Percentiles rank a stretch among this genome's conserved stretches.
phyloP scores from a whole-genome alignment of 2,329 filamentous ascomycete species.

The Hirsutella rhossiliensis region DNA sequence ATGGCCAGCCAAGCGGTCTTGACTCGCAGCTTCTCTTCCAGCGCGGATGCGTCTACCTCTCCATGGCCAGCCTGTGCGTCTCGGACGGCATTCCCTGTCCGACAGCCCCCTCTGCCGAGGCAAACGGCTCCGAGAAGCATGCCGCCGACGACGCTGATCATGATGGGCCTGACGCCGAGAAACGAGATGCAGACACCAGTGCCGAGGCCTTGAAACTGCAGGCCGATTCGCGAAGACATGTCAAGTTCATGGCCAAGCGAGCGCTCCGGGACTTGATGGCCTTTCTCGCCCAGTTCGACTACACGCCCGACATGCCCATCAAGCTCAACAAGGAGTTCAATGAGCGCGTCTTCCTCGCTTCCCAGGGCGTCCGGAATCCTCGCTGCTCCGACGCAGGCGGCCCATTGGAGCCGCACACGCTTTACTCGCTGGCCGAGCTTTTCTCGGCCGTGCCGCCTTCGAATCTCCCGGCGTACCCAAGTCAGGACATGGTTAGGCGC shows the following conservation, averaged over 20 bases:
- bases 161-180: constrained; percentile 4
- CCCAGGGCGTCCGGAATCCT: constrained; percentile 31
- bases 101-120: neutral
- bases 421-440: constrained; percentile 44
- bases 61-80: constrained; percentile 56
- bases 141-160: neutral
- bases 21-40: constrained; percentile 68
- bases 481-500: constrained; percentile 21
- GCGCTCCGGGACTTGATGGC: constrained; percentile 63
- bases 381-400: constrained; percentile 19
- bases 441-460: constrained; percentile 57
- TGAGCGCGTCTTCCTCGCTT: constrained; percentile 44
- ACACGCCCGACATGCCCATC: constrained; percentile 57
- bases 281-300: constrained; percentile 65
- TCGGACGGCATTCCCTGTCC: constrained; percentile 33
- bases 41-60: constrained; percentile 59
- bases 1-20: constrained; percentile 57
- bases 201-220: constrained; percentile 8
- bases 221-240: constrained; percentile 41
- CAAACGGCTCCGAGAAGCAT: neutral
- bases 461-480: constrained; percentile 56
- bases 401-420: constrained; percentile 20
- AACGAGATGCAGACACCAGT: constrained; percentile 1
- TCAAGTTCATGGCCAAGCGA: constrained; percentile 63
- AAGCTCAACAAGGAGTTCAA: constrained; percentile 45